A percentile compares a stretch with the other conserved stretches of the same genome.
Evolutionary conservation across 352 stramenopile genomes (phyloP).

Genomic region (Globisporangium camurandrum): DNA sequence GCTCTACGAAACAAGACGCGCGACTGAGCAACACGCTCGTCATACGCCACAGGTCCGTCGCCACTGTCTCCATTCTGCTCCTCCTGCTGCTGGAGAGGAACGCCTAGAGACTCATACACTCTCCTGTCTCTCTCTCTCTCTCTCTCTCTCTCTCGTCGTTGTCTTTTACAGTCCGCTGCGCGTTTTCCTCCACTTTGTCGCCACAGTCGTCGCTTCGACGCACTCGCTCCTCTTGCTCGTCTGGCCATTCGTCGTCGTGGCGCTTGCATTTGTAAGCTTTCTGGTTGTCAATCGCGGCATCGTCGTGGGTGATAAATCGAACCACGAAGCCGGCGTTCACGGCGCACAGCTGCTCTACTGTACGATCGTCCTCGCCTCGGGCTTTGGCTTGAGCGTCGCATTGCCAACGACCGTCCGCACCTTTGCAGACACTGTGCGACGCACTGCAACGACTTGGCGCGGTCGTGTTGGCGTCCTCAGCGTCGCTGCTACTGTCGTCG

Average conservation of each 20-base stretch:
- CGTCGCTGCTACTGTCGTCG: conserved; percentile 15
- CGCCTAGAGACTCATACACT: no score
- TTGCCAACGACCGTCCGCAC: conserved; percentile 19
- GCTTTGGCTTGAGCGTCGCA: conserved; percentile 49
- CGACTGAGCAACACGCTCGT: conserved; percentile 9
- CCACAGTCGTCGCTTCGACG: conserved; percentile 36
- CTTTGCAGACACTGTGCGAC: conserved; percentile 30
- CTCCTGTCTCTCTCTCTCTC: conserved; percentile 1
- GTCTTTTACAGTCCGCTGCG: conserved; percentile 19
- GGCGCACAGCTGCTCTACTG: conserved; percentile 76
- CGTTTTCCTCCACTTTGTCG: conserved; percentile 56
- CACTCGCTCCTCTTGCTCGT: conserved; percentile 51
- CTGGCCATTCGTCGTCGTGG: conserved; percentile 63
- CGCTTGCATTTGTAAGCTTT: conserved; percentile 48
- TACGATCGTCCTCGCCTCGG: conserved; percentile 44
- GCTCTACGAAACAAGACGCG: conserved; percentile 29
- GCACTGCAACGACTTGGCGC: conserved; percentile 22
- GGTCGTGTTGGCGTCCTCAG: conserved; percentile 25
- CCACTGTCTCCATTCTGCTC: neutral
- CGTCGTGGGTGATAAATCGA: conserved; percentile 80
- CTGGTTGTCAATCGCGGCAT: conserved; percentile 73
- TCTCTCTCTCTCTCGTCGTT: neutral
- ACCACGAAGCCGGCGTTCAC: conserved; percentile 72
- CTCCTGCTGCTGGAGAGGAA: neutral
- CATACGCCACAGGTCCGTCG: conserved; percentile 25